A percentile compares a stretch with the other conserved stretches of the same genome.
Evolutionary conservation across 305 asterid genomes (phyloP).

Genomic region (Lippia alba): DNA sequence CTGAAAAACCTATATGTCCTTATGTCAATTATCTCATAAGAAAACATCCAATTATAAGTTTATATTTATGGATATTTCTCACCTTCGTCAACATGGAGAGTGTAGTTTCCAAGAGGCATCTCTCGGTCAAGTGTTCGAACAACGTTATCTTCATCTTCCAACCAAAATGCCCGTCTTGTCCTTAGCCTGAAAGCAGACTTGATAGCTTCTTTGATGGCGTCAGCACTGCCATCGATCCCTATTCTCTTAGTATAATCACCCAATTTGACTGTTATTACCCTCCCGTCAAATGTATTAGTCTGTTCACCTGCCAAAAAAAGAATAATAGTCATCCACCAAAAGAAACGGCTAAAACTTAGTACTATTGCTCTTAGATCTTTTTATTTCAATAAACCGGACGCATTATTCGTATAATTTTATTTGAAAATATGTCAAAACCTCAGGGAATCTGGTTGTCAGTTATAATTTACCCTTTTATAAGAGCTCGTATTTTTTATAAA

Average conservation of each 20-base stretch:
- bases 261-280: constrained; percentile 81
- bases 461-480: background rate
- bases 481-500: constrained; percentile 2
- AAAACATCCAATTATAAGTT: constrained; percentile 4
- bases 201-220: constrained; percentile 85
- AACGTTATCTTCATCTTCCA: constrained; percentile 86
- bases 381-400: background rate
- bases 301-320: constrained; percentile 59
- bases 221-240: constrained; percentile 81
- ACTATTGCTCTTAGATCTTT: background rate
- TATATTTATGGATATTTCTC: constrained; percentile 24
- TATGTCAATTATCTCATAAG: background rate
- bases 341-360: background rate
- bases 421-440: background rate
- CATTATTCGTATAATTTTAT: background rate
- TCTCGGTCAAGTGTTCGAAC: constrained; percentile 85
- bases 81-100: constrained; percentile 94
- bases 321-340: constrained; percentile 6
- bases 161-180: constrained; percentile 90
- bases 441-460: background rate
- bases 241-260: constrained; percentile 79
- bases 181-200: constrained; percentile 81
- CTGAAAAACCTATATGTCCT: too few relatives aligned
- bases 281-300: constrained; percentile 64
- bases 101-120: constrained; percentile 91